Base-by-base conservation (phyloP, 78 protist genomes). In the Dictyostelium brefeldianum region DNA sequence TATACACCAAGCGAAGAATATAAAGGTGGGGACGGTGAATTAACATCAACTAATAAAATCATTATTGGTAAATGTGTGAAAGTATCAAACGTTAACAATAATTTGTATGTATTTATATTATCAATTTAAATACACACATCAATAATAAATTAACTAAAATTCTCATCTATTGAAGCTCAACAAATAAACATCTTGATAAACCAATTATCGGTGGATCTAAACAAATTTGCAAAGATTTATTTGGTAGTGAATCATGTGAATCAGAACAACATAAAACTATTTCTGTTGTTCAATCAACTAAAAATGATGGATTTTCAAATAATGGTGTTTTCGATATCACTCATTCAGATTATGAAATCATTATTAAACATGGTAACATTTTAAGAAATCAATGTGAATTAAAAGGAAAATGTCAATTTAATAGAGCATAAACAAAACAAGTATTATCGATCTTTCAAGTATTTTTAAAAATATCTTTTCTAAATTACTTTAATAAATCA, bases 121-220 rank as follows among this genome's bases (percentile, higher is more conserved):
- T n/a, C n/a, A n/a, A n/a, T n/a, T n/a, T n/a, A n/a, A n/a, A n/a
- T n/a, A n/a, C n/a, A n/a, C n/a, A n/a, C n/a, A n/a, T n/a, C n/a
- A n/a, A n/a, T n/a, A n/a, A n/a, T n/a, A n/a, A n/a, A n/a, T n/a
- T n/a, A n/a, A n/a, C n/a, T n/a, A n/a, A n/a, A n/a, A n/a, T n/a
- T n/a, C n/a, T n/a, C n/a, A n/a, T n/a, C n/a, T n/a, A n/a, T n/a
- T n/a, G n/a, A n/a, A n/a, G n/a, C n/a, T n/a, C n/a, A n/a, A n/a
- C 43, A 36, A 36, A 36, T 2, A 36, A 36, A 81, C 31, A 14
- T 12, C 20, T 71, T 17, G 56, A 27, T 46, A 65, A 48, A 51
- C 57, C 89, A 65, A 64, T 65, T 47, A 81, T 81, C 46, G 41
- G 17, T 65, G 89, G 59, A n/a, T 81, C 89, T 17, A 51, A 69